phyloP scores from a whole-genome alignment of 2,329 filamentous ascomycete genomes.

The Escovopsis sp. region DNA sequence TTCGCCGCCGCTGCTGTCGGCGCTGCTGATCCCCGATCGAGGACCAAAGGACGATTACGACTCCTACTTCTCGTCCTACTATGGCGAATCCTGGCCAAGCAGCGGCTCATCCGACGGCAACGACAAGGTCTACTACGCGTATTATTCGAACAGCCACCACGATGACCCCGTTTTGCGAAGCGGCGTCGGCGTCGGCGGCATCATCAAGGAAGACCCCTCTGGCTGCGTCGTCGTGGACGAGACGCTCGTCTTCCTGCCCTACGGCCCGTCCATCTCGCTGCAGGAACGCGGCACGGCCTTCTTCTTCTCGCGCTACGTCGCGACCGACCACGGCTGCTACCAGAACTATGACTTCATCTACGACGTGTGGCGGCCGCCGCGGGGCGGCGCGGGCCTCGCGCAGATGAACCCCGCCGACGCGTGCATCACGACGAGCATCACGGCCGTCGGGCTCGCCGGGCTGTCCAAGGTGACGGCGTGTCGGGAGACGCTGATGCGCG shows the following conservation, averaged over 20 bases:
- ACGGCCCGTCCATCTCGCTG: conserved; percentile 12
- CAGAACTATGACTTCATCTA: conserved; percentile 38
- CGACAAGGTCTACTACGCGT: neutral
- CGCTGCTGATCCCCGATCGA: neutral
- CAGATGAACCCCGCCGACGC: conserved; percentile 3
- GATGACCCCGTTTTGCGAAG: too few relatives aligned
- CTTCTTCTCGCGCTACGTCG: conserved; percentile 36
- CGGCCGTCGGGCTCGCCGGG: conserved; percentile 37
- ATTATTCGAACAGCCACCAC: too few relatives aligned
- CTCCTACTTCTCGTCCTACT: neutral
- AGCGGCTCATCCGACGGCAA: conserved; percentile 2
- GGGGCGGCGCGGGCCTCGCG: conserved; percentile 20
- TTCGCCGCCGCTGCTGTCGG: neutral
- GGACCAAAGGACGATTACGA: neutral
- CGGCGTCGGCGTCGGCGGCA: too few relatives aligned
- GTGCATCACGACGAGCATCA: conserved; percentile 35
- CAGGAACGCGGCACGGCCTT: conserved; percentile 31
- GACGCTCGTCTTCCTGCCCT: conserved; percentile 4
- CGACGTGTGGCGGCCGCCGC: conserved; percentile 33
- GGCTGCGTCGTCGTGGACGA: conserved; percentile 3
- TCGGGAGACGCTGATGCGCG: conserved; percentile 27
- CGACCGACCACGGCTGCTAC: conserved; percentile 28
- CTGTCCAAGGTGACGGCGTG: conserved; percentile 30
- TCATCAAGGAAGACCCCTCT: too few relatives aligned
- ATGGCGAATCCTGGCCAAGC: conserved; percentile 1